These are phyloP conservation scores for Cutaneotrichosporon mucoides DNA, from an alignment of 1,284 basidiomycete species.

Conservation along the genomic window DNA sequence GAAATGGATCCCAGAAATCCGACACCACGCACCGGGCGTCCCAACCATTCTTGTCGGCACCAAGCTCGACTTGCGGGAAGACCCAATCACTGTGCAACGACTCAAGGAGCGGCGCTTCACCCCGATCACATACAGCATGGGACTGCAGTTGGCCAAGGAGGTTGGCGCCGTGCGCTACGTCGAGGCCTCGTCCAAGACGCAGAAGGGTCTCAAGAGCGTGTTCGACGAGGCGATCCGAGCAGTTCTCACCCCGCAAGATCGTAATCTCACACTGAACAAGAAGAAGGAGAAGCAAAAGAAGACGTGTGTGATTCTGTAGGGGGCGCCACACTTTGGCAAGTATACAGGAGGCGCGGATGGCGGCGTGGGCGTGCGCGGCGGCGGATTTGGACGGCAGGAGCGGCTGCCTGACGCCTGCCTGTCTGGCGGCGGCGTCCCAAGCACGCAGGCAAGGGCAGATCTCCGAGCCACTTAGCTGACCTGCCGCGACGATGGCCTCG, in stretches of 20 bases:
- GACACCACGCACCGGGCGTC: constrained; percentile 63
- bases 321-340: not conserved
- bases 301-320: constrained; percentile 47
- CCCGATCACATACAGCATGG: constrained; percentile 65
- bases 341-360: not conserved
- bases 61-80: constrained; percentile 94
- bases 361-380: not conserved
- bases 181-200: constrained; percentile 90
- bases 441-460: too few species aligned
- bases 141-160: constrained; percentile 62
- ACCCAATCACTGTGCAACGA: constrained; percentile 85
- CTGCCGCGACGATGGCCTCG: too few species aligned
- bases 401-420: too few species aligned
- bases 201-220: constrained; percentile 60
- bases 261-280: constrained; percentile 18
- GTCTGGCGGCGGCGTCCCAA: too few species aligned
- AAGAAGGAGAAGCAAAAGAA: constrained; percentile 39
- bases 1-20: constrained; percentile 94
- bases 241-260: constrained; percentile 49
- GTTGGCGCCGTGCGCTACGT: constrained; percentile 94
- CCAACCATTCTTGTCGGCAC: constrained; percentile 56
- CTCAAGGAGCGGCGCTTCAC: constrained; percentile 91
- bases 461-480: too few species aligned
- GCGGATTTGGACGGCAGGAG: not conserved
- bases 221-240: constrained; percentile 91